These are phyloP conservation scores for Carex kokanica DNA, from an alignment of 176 grass and related monocot genomes.

Conservation along the genomic window DNA sequence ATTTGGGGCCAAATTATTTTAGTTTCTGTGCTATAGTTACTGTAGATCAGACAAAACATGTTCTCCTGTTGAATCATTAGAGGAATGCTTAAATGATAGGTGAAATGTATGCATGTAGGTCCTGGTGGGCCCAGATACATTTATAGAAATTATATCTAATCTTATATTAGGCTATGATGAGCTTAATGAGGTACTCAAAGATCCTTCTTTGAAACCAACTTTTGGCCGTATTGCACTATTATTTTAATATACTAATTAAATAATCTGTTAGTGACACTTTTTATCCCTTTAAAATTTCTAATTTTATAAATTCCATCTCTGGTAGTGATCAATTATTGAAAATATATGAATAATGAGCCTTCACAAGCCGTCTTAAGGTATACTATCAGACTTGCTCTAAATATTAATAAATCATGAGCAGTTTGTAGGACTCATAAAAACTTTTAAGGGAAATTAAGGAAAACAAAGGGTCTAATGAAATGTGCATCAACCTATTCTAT, in stretches of 20 bases:
- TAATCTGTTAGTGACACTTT: background rate
- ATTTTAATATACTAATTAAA: background rate
- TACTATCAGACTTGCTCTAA: background rate
- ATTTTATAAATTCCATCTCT: background rate
- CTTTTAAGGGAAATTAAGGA: background rate
- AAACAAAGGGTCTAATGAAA: background rate
- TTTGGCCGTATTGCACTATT: constrained; percentile 13
- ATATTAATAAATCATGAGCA: background rate
- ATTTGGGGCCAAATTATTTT: constrained; percentile 2
- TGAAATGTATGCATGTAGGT: constrained; percentile 15
- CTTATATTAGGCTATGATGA: constrained; percentile 5
- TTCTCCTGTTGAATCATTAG: constrained; percentile 13
- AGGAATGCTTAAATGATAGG: constrained; percentile 4
- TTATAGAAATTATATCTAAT: constrained; percentile 9
- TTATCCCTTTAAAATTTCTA: background rate
- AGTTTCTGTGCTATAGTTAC: background rate
- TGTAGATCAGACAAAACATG: background rate
- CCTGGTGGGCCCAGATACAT: background rate
- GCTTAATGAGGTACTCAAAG: constrained; percentile 7
- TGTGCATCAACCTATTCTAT: background rate
- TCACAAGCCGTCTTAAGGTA: background rate
- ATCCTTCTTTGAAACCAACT: constrained; percentile 15
- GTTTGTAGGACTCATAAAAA: background rate
- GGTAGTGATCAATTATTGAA: background rate
- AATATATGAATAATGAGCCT: background rate